phyloP scores from a whole-genome alignment of 2,329 filamentous ascomycete species.

The Fusarium irregulare region DNA sequence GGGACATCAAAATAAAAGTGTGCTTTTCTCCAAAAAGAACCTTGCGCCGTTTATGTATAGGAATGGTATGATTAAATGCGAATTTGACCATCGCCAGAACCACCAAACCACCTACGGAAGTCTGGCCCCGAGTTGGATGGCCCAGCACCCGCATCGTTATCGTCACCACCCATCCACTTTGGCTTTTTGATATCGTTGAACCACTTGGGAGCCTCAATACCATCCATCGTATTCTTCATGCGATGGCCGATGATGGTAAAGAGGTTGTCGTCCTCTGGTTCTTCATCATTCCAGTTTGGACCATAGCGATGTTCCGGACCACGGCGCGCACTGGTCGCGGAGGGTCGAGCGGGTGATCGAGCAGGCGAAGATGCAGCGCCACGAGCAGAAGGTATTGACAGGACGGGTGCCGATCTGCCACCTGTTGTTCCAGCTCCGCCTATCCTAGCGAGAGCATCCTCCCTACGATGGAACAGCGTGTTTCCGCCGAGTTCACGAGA shows the following conservation, averaged over 20 bases:
- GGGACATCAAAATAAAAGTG: conserved; percentile 21
- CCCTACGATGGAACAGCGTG: conserved; percentile 63
- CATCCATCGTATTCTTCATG: conserved; percentile 92
- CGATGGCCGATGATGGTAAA: conserved; percentile 86
- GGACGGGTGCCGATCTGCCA: conserved; percentile 57
- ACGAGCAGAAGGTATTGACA: conserved; percentile 59
- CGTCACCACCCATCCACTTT: conserved; percentile 79
- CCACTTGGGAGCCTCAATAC: conserved; percentile 84
- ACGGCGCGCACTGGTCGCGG: conserved; percentile 43
- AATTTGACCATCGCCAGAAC: conserved; percentile 50
- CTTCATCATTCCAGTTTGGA: conserved; percentile 60
- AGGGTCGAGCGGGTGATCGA: conserved; percentile 56
- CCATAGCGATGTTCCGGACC: conserved; percentile 44
- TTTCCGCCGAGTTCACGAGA: conserved; percentile 82
- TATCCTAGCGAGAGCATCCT: conserved; percentile 55
- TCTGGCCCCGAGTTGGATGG: conserved; percentile 50
- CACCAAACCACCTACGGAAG: conserved; percentile 69
- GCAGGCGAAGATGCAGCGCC: conserved; percentile 51
- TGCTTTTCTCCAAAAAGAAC: conserved; percentile 24
- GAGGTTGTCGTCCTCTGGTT: conserved; percentile 82
- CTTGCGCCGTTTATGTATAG: conserved; percentile 14
- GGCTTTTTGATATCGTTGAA: conserved; percentile 80
- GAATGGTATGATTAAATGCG: conserved; percentile 38
- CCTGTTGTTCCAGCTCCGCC: conserved; percentile 43
- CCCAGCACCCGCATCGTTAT: conserved; percentile 46